Percentiles rank a stretch among this genome's conserved stretches.
Conservation (phyloP, 441 rosid species). For the Jatropha multifida region DNA sequence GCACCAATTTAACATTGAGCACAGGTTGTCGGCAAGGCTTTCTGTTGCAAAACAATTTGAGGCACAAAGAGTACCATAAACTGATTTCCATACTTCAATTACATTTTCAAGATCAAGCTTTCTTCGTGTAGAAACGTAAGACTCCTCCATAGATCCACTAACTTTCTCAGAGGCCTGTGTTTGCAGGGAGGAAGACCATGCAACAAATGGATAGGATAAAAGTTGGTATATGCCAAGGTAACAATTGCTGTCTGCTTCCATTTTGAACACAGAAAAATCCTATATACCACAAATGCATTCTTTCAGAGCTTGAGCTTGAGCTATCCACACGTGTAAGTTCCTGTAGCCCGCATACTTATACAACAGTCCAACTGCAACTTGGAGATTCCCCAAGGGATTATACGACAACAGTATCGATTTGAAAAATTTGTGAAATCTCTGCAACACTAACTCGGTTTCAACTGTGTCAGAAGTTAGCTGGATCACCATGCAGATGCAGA, state of each 20-base stretch:
- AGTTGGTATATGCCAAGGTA: slow-evolving; percentile 33
- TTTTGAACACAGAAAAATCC: slow-evolving; percentile 27
- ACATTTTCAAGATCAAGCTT: slow-evolving; percentile 32
- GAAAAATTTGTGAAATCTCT: slow-evolving; percentile 27
- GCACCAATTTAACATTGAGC: slow-evolving; percentile 32
- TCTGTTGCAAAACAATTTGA: slow-evolving; percentile 20
- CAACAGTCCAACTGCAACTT: slow-evolving; percentile 32
- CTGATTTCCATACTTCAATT: slow-evolving; percentile 45
- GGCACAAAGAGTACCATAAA: slow-evolving; percentile 37
- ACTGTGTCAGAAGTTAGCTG: slow-evolving; percentile 24
- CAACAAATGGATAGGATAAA: slow-evolving; percentile 46
- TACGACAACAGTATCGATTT: slow-evolving; percentile 30
- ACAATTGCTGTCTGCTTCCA: slow-evolving; percentile 22
- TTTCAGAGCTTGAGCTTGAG: slow-evolving; percentile 35
- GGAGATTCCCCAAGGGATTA: slow-evolving; percentile 40
- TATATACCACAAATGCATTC: slow-evolving; percentile 31
- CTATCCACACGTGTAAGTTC: slow-evolving; percentile 43
- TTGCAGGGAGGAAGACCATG: slow-evolving; percentile 24
- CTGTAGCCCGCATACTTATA: slow-evolving; percentile 25
- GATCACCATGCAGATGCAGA: slow-evolving; percentile 33
- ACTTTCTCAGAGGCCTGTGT: slow-evolving; percentile 11
- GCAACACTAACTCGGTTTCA: slow-evolving; percentile 22
- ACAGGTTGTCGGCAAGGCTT: slow-evolving; percentile 32
- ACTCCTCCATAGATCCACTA: slow-evolving; percentile 27
- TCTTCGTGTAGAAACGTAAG: slow-evolving; percentile 21